Conservation (phyloP, 106 monocot species). For the Dioscorea zingiberensis region DNA sequence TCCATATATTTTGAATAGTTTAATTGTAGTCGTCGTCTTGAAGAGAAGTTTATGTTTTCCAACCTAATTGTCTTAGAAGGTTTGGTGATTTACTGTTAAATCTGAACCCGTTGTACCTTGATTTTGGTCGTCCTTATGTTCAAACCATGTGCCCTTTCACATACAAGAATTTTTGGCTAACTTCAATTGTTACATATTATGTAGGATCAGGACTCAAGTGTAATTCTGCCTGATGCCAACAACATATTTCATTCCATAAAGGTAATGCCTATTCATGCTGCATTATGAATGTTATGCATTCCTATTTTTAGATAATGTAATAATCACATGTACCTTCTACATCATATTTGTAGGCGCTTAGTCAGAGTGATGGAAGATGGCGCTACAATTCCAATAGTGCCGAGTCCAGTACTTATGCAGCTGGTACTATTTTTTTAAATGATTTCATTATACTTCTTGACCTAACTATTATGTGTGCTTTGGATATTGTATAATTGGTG, state of each 20-base stretch:
- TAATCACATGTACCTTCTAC: not conserved
- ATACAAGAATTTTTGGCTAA: not conserved
- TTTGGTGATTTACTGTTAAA: not conserved
- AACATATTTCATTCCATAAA: slow-evolving; percentile 76
- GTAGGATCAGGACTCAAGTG: slow-evolving; percentile 64
- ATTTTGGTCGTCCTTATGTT: not conserved
- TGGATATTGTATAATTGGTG: too few species aligned
- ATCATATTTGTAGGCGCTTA: slow-evolving; percentile 46
- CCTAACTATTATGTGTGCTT: not conserved
- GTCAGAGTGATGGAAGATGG: slow-evolving; percentile 99
- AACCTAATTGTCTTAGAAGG: not conserved
- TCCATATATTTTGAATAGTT: not conserved
- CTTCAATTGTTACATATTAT: slow-evolving; percentile 4
- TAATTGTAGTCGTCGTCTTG: not conserved
- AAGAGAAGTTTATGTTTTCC: not conserved
- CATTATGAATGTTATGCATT: not conserved
- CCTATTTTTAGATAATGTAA: not conserved
- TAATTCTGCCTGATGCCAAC: slow-evolving; percentile 46
- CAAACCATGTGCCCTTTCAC: not conserved
- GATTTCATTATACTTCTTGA: not conserved
- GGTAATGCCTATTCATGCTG: slow-evolving; percentile 24
- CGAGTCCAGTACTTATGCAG: slow-evolving; percentile 82
- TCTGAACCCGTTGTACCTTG: not conserved
- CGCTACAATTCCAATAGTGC: slow-evolving; percentile 61
- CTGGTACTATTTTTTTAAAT: slow-evolving; percentile 48